These are phyloP conservation scores for Fusarium acutatum DNA, from an alignment of 2,329 filamentous ascomycete genomes.

Conservation along the genomic window DNA sequence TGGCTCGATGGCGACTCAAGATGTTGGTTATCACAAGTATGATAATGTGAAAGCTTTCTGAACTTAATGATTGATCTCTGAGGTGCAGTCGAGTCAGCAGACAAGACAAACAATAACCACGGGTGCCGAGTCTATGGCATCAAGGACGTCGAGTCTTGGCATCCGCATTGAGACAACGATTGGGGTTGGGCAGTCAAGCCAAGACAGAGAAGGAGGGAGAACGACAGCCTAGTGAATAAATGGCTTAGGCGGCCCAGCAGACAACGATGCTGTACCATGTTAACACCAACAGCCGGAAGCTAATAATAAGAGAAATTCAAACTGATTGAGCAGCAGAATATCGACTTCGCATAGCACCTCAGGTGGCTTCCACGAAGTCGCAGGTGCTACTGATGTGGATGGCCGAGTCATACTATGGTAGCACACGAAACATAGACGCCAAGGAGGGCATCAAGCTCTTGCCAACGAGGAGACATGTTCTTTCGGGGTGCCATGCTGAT, in stretches of 20 bases:
- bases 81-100: neutral
- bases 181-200: slow-evolving; percentile 14
- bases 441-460: neutral
- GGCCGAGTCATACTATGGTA: neutral
- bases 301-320: neutral
- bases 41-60: neutral
- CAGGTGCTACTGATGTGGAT: neutral
- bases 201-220: slow-evolving; percentile 4
- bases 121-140: slow-evolving; percentile 5
- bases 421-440: neutral
- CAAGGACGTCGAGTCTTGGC: slow-evolving; percentile 21
- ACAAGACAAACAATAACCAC: neutral
- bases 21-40: neutral
- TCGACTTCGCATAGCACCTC: neutral
- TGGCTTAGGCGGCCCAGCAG: neutral
- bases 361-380: neutral
- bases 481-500: neutral
- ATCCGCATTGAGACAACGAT: slow-evolving; percentile 10
- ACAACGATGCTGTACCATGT: neutral
- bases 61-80: neutral
- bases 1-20: neutral
- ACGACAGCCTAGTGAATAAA: slow-evolving; percentile 4
- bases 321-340: neutral
- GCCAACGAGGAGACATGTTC: neutral
- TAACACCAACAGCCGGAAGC: neutral